These are phyloP conservation scores for Penstemon newberryi DNA, from an alignment of 257 asterid species.

Conservation along the genomic window DNA sequence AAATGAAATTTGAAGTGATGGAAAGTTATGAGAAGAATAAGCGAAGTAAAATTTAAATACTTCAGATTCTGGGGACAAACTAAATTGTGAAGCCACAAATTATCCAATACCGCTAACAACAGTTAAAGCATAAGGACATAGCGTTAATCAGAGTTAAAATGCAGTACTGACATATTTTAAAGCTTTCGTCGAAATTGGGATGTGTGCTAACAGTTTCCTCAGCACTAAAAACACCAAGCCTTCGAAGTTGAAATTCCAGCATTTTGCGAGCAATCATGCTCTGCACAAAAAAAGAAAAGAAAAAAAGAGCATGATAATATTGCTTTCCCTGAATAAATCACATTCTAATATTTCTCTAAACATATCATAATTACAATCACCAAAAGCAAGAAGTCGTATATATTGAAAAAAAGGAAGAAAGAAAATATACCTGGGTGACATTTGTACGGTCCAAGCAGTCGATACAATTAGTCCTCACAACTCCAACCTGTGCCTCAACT, in stretches of 20 bases:
- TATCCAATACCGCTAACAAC: conserved; percentile 15
- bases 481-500: conserved; percentile 74
- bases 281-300: conserved; percentile 43
- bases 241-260: conserved; percentile 88
- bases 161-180: conserved; percentile 60
- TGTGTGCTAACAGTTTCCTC: conserved; percentile 68
- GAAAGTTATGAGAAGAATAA: conserved; percentile 26
- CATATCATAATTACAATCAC: not conserved
- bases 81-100: conserved; percentile 14
- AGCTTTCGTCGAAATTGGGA: conserved; percentile 68
- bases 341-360: conserved; percentile 1
- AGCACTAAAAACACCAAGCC: conserved; percentile 73
- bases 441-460: conserved; percentile 98
- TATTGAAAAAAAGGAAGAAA: not conserved
- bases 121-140: not conserved
- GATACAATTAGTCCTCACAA: conserved; percentile 87
- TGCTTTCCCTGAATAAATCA: conserved; percentile 10
- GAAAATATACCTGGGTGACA: conserved; percentile 77
- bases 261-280: conserved; percentile 91
- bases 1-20: conserved; percentile 32
- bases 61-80: conserved; percentile 22
- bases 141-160: conserved; percentile 12
- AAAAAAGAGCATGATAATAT: conserved; percentile 10
- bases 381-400: not conserved
- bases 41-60: conserved; percentile 8